phyloP scores from a whole-genome alignment of 179 eudicot species.

The Nepenthes alata region DNA sequence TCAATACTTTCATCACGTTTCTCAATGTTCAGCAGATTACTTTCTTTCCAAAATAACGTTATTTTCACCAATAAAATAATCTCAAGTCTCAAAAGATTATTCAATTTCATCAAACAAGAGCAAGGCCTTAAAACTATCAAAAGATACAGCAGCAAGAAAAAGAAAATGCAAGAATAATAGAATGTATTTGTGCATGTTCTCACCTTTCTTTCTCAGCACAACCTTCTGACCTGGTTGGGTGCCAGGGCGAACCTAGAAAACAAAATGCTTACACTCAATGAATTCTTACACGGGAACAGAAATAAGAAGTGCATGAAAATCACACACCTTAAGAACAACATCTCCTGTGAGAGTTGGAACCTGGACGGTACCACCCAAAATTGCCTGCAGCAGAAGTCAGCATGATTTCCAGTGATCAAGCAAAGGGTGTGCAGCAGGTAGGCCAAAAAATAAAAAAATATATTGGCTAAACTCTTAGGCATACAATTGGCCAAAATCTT shows the following conservation, averaged over 20 bases:
- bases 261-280: neutral
- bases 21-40: no score
- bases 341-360: constrained; percentile 88
- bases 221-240: constrained; percentile 99
- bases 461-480: no score
- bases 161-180: neutral
- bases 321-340: constrained; percentile 79
- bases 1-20: no score
- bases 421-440: neutral
- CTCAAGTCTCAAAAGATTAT: no score
- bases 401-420: neutral
- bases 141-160: neutral
- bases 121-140: neutral
- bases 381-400: constrained; percentile 46
- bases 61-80: no score
- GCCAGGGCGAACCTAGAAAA: constrained; percentile 69
- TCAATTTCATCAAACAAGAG: no score
- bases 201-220: constrained; percentile 85
- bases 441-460: no score
- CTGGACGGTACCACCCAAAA: constrained; percentile 87
- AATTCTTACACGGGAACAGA: neutral
- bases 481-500: no score
- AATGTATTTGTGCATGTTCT: constrained; percentile 3
- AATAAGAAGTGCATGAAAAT: neutral
- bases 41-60: no score